These are phyloP conservation scores for Ceratocystis alfenasii DNA, from an alignment of 2,329 filamentous ascomycete species.

Conservation along the genomic window DNA sequence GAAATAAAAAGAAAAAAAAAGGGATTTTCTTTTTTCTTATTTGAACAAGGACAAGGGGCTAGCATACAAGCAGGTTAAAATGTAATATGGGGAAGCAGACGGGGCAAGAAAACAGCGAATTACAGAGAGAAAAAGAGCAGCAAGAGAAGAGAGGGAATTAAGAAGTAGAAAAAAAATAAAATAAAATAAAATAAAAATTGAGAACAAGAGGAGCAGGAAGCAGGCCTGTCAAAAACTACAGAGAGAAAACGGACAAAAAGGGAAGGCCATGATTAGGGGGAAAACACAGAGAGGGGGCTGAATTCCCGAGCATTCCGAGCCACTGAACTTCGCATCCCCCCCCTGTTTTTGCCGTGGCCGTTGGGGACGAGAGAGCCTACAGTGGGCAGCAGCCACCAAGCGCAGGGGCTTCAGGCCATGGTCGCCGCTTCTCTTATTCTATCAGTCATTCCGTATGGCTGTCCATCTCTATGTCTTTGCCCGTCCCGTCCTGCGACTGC, in stretches of 20 bases:
- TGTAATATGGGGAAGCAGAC: too few species aligned
- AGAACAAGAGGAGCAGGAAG: slow-evolving; percentile 1
- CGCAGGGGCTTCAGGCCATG: too few species aligned
- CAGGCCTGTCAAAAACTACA: not conserved
- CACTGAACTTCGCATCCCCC: not conserved
- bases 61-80: too few species aligned
- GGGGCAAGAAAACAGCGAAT: not conserved
- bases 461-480: not conserved
- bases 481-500: not conserved
- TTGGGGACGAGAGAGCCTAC: not conserved
- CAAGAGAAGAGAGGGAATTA: not conserved
- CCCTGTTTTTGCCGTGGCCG: not conserved
- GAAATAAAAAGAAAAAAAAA: too few species aligned
- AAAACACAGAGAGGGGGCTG: slow-evolving; percentile 1
- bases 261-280: not conserved
- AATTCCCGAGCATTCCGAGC: slow-evolving; percentile 18
- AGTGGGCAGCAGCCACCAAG: not conserved
- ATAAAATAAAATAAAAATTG: not conserved
- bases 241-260: slow-evolving; percentile 13
- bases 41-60: not conserved
- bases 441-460: too few species aligned
- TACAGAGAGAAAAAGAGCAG: not conserved
- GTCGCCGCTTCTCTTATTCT: too few species aligned
- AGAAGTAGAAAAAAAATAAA: not conserved
- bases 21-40: too few species aligned